Evolutionary conservation across 1,139 yeast genomes (phyloP).

Genomic region (Hemisphaericaspora xylofermentans): DNA sequence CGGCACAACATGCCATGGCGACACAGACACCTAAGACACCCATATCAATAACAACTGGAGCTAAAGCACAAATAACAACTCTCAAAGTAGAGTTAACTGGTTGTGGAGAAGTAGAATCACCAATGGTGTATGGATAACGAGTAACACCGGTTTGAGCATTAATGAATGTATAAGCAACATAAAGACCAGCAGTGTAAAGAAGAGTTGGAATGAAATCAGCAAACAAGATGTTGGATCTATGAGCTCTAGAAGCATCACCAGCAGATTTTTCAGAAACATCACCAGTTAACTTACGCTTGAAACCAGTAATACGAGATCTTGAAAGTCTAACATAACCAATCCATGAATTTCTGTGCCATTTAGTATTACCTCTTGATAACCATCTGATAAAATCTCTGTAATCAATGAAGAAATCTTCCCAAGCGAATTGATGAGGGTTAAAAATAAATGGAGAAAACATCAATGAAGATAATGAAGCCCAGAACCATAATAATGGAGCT

Average conservation of each 20-base stretch:
- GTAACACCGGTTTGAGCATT: slow-evolving; percentile 97
- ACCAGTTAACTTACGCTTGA: slow-evolving; percentile 87
- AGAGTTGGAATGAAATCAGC: slow-evolving; percentile 86
- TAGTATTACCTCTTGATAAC: slow-evolving; percentile 97
- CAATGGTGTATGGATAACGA: slow-evolving; percentile 31
- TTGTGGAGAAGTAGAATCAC: slow-evolving; percentile 31
- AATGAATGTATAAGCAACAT: slow-evolving; percentile 87
- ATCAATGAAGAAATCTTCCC: slow-evolving; percentile 98
- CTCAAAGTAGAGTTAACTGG: slow-evolving; percentile 81
- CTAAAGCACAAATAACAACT: slow-evolving; percentile 83
- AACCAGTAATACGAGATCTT: slow-evolving; percentile 97
- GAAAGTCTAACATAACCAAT: slow-evolving; percentile 94
- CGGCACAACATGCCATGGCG: slow-evolving; percentile 92
- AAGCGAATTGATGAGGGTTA: slow-evolving; percentile 98
- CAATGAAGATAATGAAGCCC: slow-evolving; percentile 91
- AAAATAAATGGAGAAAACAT: slow-evolving; percentile 91
- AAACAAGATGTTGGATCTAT: slow-evolving; percentile 79
- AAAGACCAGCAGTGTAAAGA: slow-evolving; percentile 86
- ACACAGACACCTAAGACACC: slow-evolving; percentile 77
- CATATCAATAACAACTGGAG: slow-evolving; percentile 86
- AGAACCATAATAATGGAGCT: slow-evolving; percentile 96
- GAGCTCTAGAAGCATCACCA: slow-evolving; percentile 94
- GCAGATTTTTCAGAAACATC: slow-evolving; percentile 91
- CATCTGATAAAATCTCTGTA: slow-evolving; percentile 98
- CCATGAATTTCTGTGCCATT: slow-evolving; percentile 99